These are phyloP conservation scores for Thalassiosira hispida DNA, from an alignment of 352 stramenopile species.

Conservation along the genomic window DNA sequence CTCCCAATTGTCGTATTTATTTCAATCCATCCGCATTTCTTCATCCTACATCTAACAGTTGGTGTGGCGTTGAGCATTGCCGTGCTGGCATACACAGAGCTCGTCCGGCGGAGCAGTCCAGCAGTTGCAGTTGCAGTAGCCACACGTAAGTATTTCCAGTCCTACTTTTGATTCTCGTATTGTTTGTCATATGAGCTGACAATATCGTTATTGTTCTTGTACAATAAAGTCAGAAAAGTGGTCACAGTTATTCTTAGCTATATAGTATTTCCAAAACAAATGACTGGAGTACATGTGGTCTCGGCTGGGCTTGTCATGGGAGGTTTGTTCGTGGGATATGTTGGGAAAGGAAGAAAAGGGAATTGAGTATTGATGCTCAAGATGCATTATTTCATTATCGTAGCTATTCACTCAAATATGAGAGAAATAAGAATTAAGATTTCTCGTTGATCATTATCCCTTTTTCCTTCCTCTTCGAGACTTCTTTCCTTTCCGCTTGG, in stretches of 20 bases:
- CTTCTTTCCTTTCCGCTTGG: constrained; percentile 36
- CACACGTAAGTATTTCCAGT: constrained; percentile 23
- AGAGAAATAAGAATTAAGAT: neutral
- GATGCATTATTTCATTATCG: neutral
- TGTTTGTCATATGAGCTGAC: no score
- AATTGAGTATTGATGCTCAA: neutral
- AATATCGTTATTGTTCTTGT: no score
- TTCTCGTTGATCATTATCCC: constrained; percentile 11
- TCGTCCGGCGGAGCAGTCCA: constrained; percentile 55
- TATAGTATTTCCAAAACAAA: constrained; percentile 59
- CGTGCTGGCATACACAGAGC: constrained; percentile 62
- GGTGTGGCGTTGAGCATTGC: constrained; percentile 54
- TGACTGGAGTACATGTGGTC: constrained; percentile 28
- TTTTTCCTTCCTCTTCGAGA: constrained; percentile 13
- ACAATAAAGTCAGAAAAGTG: constrained; percentile 65
- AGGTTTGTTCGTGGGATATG: constrained; percentile 35
- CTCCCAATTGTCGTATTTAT: constrained; percentile 33
- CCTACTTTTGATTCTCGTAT: no score
- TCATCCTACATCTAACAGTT: constrained; percentile 55
- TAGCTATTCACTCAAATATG: neutral
- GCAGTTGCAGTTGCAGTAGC: constrained; percentile 63
- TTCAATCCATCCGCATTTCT: constrained; percentile 45
- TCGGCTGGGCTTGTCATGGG: constrained; percentile 28
- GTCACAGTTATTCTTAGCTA: constrained; percentile 65
- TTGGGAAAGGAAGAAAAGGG: constrained; percentile 28